Conservation (phyloP, 83 land plant species). For the Picea abies region DNA sequence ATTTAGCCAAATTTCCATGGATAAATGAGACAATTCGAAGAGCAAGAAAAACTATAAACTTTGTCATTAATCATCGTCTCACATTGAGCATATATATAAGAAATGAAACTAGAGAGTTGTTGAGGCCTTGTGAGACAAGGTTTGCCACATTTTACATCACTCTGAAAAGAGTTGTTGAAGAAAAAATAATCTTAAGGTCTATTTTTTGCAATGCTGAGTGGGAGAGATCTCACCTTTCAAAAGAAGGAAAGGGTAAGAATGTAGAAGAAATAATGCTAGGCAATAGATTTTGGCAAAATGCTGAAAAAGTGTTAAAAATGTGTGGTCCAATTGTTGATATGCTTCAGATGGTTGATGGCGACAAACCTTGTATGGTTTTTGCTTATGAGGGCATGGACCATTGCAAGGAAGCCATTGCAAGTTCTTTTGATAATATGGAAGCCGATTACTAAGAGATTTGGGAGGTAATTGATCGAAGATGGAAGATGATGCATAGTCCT, state of each 20-base stretch:
- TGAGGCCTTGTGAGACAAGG: too few relatives aligned
- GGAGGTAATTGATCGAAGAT: too few relatives aligned
- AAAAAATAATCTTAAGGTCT: not conserved
- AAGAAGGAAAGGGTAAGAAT: not conserved
- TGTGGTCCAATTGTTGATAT: not conserved
- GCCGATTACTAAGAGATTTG: too few relatives aligned
- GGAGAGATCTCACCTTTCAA: not conserved
- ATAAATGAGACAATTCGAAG: too few relatives aligned
- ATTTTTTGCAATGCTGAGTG: not conserved
- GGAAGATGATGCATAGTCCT: not conserved
- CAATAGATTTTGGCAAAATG: not conserved
- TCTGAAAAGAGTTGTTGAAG: too few relatives aligned
- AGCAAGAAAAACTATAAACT: not conserved
- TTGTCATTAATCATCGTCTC: not conserved
- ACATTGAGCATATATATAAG: not conserved
- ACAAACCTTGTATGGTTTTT: not conserved
- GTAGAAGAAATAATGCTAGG: not conserved
- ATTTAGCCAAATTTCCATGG: too few relatives aligned
- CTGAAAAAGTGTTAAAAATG: not conserved
- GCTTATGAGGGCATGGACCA: not conserved
- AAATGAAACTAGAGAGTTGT: not conserved
- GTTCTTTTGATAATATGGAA: not conserved
- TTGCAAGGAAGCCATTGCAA: not conserved
- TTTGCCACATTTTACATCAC: too few relatives aligned
- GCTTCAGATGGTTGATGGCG: not conserved